Percentiles rank a stretch among this genome's conserved stretches.
phyloP scores from a whole-genome alignment of 805 yeast genomes.

The Metschnikowia colocasiae region DNA sequence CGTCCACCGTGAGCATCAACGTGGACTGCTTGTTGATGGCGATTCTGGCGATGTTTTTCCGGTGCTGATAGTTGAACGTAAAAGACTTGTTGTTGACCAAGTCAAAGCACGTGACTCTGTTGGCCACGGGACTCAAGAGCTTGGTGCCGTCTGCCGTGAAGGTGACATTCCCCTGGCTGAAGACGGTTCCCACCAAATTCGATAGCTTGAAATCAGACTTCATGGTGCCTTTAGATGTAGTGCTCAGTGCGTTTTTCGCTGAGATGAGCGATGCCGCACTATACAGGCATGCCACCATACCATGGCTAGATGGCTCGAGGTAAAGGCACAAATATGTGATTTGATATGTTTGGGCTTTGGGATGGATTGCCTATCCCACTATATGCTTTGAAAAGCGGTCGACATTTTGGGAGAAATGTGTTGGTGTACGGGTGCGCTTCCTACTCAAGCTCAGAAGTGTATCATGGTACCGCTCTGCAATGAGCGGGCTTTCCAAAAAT shows the following conservation, averaged over 20 bases:
- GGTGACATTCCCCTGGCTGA: slow-evolving; percentile 83
- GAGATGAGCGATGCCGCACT: slow-evolving; percentile 17
- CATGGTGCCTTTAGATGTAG: slow-evolving; percentile 39
- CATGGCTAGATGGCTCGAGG: background rate
- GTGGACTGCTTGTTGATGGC: slow-evolving; percentile 84
- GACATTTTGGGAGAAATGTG: background rate
- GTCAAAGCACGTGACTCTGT: slow-evolving; percentile 86
- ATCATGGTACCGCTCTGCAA: background rate
- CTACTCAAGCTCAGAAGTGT: background rate
- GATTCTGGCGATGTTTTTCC: slow-evolving; percentile 73
- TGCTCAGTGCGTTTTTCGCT: slow-evolving; percentile 11
- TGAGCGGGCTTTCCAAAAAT: slow-evolving; percentile 48
- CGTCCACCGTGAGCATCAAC: slow-evolving; percentile 76
- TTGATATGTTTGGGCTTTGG: background rate
- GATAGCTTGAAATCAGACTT: slow-evolving; percentile 86
- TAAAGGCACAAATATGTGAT: background rate
- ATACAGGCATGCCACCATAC: background rate
- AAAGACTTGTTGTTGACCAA: slow-evolving; percentile 77
- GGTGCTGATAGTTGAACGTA: slow-evolving; percentile 89
- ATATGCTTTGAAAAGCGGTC: background rate
- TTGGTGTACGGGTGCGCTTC: slow-evolving; percentile 1
- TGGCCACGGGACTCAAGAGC: slow-evolving; percentile 89
- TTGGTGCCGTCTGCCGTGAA: slow-evolving; percentile 84
- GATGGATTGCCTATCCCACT: background rate
- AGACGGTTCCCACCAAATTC: slow-evolving; percentile 90